These are phyloP conservation scores for Pelargonium cotyledonis DNA, from an alignment of 441 rosid species.

Conservation along the genomic window DNA sequence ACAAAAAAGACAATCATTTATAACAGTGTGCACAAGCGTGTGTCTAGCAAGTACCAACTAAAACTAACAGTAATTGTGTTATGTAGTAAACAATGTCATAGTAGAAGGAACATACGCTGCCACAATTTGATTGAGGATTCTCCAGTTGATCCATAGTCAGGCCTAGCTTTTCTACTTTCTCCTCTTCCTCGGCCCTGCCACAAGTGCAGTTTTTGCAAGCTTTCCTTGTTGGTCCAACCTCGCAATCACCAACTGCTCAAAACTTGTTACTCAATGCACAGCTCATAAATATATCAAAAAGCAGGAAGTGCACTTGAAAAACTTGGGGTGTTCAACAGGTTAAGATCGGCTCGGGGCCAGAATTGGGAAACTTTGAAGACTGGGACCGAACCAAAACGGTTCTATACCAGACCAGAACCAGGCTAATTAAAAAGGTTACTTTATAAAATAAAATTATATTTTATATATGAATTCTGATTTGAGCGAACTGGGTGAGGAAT, in stretches of 20 bases:
- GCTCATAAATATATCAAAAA: too few relatives aligned
- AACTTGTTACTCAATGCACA: conserved; percentile 48
- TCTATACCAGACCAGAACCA: too few relatives aligned
- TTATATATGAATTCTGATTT: too few relatives aligned
- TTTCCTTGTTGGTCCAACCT: conserved; percentile 71
- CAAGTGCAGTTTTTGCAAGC: conserved; percentile 95
- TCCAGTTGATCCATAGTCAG: conserved; percentile 61
- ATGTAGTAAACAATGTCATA: conserved; percentile 10
- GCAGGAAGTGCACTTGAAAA: neutral
- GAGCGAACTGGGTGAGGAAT: too few relatives aligned
- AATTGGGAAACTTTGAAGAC: too few relatives aligned
- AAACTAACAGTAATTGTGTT: neutral
- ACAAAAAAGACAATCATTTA: neutral
- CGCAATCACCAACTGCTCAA: conserved; percentile 67
- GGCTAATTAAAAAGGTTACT: too few relatives aligned
- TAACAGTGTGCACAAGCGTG: neutral
- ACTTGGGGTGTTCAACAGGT: conserved; percentile 21
- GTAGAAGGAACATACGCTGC: neutral
- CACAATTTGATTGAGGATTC: conserved; percentile 44
- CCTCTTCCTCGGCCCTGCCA: conserved; percentile 92
- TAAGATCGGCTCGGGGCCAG: too few relatives aligned
- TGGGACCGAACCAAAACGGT: too few relatives aligned
- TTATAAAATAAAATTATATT: too few relatives aligned
- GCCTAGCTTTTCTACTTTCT: conserved; percentile 67
- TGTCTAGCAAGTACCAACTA: too few relatives aligned